phyloP scores from a whole-genome alignment of 2,329 filamentous ascomycete genomes.

The Thielaviopsis ethacetica region DNA sequence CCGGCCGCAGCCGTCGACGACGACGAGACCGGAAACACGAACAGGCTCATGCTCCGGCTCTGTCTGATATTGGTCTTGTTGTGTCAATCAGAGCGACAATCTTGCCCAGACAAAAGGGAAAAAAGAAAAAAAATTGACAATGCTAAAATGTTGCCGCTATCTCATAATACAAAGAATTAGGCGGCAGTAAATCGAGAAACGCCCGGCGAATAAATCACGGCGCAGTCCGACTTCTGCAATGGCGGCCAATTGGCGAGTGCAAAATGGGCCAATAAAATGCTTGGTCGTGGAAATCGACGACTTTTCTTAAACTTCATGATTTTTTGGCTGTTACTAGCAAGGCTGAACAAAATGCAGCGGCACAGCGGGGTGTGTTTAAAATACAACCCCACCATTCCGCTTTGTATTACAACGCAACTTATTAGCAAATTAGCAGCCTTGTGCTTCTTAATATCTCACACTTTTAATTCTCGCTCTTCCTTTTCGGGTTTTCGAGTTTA shows the following conservation, averaged over 20 bases:
- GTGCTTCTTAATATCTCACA: background rate
- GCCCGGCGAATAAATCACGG: background rate
- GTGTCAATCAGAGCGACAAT: background rate
- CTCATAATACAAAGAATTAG: background rate
- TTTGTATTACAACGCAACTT: background rate
- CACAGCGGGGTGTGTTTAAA: conserved; percentile 9
- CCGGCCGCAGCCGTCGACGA: background rate
- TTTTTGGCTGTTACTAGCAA: background rate
- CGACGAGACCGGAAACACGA: conserved; percentile 10
- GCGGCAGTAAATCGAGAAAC: background rate
- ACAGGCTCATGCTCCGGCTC: conserved; percentile 10
- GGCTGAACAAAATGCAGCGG: conserved; percentile 1
- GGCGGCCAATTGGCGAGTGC: background rate
- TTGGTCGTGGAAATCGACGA: background rate
- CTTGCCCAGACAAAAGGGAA: background rate
- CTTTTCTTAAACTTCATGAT: background rate
- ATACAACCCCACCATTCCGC: conserved; percentile 6
- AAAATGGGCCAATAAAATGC: background rate
- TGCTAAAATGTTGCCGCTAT: background rate
- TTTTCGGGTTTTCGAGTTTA: background rate
- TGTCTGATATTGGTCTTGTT: background rate
- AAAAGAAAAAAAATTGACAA: background rate
- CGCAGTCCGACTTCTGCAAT: background rate
- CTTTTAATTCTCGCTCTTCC: background rate
- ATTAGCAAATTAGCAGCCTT: background rate